These are phyloP conservation scores for Ilex asprella DNA, from an alignment of 257 asterid genomes.

Conservation along the genomic window DNA sequence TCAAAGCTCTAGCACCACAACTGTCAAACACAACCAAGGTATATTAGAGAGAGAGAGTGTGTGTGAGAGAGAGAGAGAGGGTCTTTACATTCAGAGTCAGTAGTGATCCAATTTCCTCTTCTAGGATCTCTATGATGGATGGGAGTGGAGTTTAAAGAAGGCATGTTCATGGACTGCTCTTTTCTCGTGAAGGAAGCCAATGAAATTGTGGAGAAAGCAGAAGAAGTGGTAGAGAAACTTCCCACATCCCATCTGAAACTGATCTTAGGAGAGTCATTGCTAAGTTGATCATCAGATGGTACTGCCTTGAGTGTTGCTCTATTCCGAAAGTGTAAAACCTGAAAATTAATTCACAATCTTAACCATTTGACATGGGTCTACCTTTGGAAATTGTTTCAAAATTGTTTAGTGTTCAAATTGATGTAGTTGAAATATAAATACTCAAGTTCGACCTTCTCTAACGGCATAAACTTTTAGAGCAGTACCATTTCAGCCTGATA, in stretches of 20 bases:
- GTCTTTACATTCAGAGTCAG: conserved; percentile 74
- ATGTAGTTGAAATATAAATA: too few species aligned
- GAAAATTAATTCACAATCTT: background rate
- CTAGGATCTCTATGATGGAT: conserved; percentile 26
- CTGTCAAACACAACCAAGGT: conserved; percentile 21
- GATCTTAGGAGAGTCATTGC: conserved; percentile 72
- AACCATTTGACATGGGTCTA: too few species aligned
- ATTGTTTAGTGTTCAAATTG: too few species aligned
- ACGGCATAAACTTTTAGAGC: too few species aligned
- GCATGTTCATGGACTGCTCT: conserved; percentile 7
- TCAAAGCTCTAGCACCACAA: conserved; percentile 75
- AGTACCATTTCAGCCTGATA: too few species aligned
- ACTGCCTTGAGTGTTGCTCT: conserved; percentile 33
- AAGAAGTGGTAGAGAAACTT: conserved; percentile 54
- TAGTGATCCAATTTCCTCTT: conserved; percentile 67
- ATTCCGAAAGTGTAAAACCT: conserved; percentile 51
- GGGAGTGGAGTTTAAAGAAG: conserved; percentile 39
- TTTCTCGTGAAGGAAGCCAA: conserved; percentile 26
- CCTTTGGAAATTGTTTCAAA: too few species aligned
- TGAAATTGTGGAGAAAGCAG: conserved; percentile 37
- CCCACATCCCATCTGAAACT: conserved; percentile 74
- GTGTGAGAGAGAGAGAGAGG: background rate
- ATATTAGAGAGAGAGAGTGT: background rate
- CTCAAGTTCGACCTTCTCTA: too few species aligned
- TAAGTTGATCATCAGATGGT: conserved; percentile 42